Conservation (phyloP, 2,329 filamentous ascomycete genomes). For the Hypoxylon sp. region DNA sequence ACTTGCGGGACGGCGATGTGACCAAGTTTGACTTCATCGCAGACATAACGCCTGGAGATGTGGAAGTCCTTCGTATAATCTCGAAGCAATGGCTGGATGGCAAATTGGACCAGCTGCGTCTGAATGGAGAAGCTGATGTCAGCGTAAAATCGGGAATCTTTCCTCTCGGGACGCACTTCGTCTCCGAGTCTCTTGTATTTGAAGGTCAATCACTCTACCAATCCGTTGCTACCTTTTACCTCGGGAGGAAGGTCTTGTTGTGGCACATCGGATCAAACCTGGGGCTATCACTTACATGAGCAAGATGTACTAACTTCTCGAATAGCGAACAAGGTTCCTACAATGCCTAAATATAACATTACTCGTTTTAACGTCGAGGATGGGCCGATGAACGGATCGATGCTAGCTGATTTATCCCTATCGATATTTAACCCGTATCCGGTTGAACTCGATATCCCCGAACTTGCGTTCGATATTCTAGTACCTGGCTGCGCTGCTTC, state of each 20-base stretch:
- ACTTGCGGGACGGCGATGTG: slow-evolving; percentile 78
- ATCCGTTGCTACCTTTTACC: slow-evolving; percentile 67
- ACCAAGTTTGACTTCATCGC: slow-evolving; percentile 83
- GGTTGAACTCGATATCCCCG: slow-evolving; percentile 77
- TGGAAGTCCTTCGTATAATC: slow-evolving; percentile 78
- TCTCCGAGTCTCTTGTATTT: slow-evolving; percentile 80
- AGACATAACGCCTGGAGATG: slow-evolving; percentile 77
- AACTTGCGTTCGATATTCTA: slow-evolving; percentile 83
- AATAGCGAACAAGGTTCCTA: slow-evolving; percentile 74
- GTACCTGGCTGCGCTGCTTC: slow-evolving; percentile 80
- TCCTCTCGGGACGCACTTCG: slow-evolving; percentile 76
- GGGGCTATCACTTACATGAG: slow-evolving; percentile 21
- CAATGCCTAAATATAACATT: slow-evolving; percentile 83
- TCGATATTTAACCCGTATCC: slow-evolving; percentile 79
- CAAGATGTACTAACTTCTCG: slow-evolving; percentile 49
- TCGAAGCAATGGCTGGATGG: slow-evolving; percentile 91
- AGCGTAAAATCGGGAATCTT: slow-evolving; percentile 81
- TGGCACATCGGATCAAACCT: slow-evolving; percentile 41
- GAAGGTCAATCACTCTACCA: slow-evolving; percentile 81
- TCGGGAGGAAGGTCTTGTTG: slow-evolving; percentile 64
- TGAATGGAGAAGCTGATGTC: slow-evolving; percentile 78
- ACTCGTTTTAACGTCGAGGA: slow-evolving; percentile 83
- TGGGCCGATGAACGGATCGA: slow-evolving; percentile 65
- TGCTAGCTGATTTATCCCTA: slow-evolving; percentile 82
- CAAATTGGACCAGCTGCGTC: slow-evolving; percentile 72